A percentile compares a stretch with the other conserved stretches of the same genome.
Evolutionary conservation across 148 eudicot species (phyloP).

Genomic region (Rhododendron simsii): DNA sequence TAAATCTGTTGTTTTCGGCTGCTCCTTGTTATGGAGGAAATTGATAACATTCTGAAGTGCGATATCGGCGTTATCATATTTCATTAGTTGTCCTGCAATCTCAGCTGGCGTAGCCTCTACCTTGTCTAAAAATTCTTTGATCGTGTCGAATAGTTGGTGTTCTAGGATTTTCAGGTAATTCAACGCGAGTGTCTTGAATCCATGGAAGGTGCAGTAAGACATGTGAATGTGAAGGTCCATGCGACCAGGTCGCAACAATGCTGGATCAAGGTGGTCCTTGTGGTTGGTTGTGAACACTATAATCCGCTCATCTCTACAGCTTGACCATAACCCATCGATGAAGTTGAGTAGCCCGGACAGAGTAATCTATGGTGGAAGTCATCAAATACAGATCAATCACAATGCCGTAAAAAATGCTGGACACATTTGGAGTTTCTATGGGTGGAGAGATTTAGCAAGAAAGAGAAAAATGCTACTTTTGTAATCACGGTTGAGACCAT

Average conservation of each 20-base stretch:
- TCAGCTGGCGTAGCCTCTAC: constrained; percentile 43
- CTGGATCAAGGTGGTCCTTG: constrained; percentile 45
- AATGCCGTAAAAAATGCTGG: not conserved
- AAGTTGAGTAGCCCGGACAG: constrained; percentile 48
- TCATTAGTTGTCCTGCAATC: constrained; percentile 46
- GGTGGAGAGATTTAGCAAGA: not conserved
- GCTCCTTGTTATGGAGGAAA: constrained; percentile 21
- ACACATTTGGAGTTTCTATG: not conserved
- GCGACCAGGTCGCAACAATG: constrained; percentile 45
- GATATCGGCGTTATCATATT: constrained; percentile 21
- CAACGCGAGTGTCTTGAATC: constrained; percentile 33
- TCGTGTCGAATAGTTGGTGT: constrained; percentile 16
- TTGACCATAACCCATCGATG: constrained; percentile 55
- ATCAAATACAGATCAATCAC: not conserved
- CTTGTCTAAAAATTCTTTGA: constrained; percentile 19
- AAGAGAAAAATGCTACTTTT: not conserved
- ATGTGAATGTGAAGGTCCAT: constrained; percentile 50
- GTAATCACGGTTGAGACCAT: not conserved
- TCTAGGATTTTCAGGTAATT: constrained; percentile 31
- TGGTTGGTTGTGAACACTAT: constrained; percentile 52
- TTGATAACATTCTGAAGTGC: constrained; percentile 24
- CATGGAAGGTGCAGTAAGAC: constrained; percentile 44
- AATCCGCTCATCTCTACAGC: constrained; percentile 48
- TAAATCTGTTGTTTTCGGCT: not conserved
- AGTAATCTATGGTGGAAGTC: constrained; percentile 27